A percentile compares a stretch with the other conserved stretches of the same genome.
Evolutionary conservation across 2,329 filamentous ascomycete genomes (phyloP).

Genomic region (Neurospora sp.): DNA sequence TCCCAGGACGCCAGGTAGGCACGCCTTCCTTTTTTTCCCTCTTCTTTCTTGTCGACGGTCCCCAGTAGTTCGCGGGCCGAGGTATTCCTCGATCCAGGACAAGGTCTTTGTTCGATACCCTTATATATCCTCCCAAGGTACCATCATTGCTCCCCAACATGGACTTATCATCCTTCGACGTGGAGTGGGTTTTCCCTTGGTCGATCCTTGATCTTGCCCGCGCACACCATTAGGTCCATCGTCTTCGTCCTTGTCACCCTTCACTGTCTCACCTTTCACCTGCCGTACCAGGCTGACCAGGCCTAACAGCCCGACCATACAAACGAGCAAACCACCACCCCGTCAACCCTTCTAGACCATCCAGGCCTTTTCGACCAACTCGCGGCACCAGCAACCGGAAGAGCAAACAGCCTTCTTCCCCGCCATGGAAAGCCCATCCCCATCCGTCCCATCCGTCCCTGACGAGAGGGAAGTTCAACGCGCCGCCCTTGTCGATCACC

Average conservation of each 20-base stretch:
- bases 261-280: background rate
- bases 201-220: background rate
- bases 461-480: slow-evolving; percentile 28
- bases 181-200: background rate
- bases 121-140: background rate
- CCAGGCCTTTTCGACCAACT: slow-evolving; percentile 2
- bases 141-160: background rate
- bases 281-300: background rate
- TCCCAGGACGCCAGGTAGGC: background rate
- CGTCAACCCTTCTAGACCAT: slow-evolving; percentile 11
- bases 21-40: background rate
- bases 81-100: background rate
- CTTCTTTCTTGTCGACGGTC: background rate
- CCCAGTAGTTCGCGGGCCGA: background rate
- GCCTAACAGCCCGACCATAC: background rate
- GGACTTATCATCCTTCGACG: background rate
- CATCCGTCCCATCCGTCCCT: slow-evolving; percentile 15
- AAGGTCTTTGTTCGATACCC: background rate
- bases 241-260: background rate
- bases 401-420: background rate
- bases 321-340: background rate
- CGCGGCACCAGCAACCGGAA: slow-evolving; percentile 1
- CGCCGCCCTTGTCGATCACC: slow-evolving; percentile 40
- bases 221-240: background rate
- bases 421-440: slow-evolving; percentile 20